phyloP scores from a whole-genome alignment of 2,329 filamentous ascomycete genomes.

The Lithohypha guttulata region DNA sequence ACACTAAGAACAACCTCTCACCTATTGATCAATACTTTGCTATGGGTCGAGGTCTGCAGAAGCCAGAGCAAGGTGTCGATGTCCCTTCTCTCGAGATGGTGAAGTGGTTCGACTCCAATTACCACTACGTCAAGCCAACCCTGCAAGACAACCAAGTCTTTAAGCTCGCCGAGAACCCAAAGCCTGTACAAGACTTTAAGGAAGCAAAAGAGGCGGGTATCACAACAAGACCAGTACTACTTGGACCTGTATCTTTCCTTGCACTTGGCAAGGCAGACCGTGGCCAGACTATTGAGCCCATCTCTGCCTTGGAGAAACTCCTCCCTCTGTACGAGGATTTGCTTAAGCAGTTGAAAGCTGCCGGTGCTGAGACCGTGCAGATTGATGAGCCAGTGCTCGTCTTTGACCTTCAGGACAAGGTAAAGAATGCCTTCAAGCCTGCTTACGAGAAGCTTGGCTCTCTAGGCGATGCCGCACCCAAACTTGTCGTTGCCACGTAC shows the following conservation, averaged over 20 bases:
- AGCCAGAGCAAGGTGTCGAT: conserved; percentile 63
- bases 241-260: conserved; percentile 96
- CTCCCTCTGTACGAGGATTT: conserved; percentile 91
- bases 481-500: conserved; percentile 89
- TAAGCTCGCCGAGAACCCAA: conserved; percentile 75
- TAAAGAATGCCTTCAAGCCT: conserved; percentile 96
- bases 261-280: conserved; percentile 97
- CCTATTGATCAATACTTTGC: conserved; percentile 95
- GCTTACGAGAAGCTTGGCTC: conserved; percentile 74
- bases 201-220: conserved; percentile 98
- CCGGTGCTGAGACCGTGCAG: conserved; percentile 92
- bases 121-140: conserved; percentile 99
- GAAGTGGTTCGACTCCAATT: conserved; percentile 99
- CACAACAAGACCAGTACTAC: conserved; percentile 79
- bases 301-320: conserved; percentile 85
- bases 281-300: conserved; percentile 83
- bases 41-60: conserved; percentile 98
- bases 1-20: conserved; percentile 80
- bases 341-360: conserved; percentile 83
- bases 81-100: conserved; percentile 97
- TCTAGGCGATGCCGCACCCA: conserved; percentile 70
- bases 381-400: conserved; percentile 97
- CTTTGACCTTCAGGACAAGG: conserved; percentile 79
- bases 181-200: conserved; percentile 87
- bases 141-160: conserved; percentile 95